Percentiles rank a stretch among this genome's conserved stretches.
These are phyloP conservation scores for Dactylellina parvicollis DNA, from an alignment of 2,329 filamentous ascomycete genomes.

Conservation along the genomic window DNA sequence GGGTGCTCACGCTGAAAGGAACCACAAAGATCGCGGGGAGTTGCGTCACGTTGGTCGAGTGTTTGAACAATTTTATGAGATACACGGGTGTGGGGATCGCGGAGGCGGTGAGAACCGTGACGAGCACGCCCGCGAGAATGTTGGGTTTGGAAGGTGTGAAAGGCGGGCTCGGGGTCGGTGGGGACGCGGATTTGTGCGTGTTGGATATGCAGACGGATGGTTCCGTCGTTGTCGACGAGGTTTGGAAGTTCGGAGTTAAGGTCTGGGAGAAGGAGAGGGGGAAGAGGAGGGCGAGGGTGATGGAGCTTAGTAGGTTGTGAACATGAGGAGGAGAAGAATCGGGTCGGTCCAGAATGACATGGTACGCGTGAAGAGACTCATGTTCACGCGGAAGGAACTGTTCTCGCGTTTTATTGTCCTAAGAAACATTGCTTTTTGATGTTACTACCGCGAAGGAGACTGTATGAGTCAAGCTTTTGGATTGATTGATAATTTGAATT, in stretches of 20 bases:
- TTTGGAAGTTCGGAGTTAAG: constrained; percentile 50
- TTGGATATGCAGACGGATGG: constrained; percentile 36
- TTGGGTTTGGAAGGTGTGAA: constrained; percentile 74
- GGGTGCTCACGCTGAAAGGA: constrained; percentile 78
- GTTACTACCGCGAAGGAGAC: too few relatives aligned
- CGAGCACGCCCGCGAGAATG: constrained; percentile 79
- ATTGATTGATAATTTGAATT: too few relatives aligned
- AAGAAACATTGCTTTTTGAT: too few relatives aligned
- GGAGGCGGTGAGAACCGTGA: constrained; percentile 76
- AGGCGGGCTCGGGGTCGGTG: constrained; percentile 62
- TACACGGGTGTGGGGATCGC: constrained; percentile 77
- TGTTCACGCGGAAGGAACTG: too few relatives aligned
- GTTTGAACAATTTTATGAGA: constrained; percentile 80
- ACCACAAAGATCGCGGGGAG: constrained; percentile 81
- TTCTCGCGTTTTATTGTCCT: too few relatives aligned
- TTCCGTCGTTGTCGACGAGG: constrained; percentile 39
- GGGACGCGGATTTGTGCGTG: constrained; percentile 48
- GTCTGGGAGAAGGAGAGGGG: constrained; percentile 29
- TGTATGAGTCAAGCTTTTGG: too few relatives aligned
- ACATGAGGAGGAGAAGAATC: too few relatives aligned
- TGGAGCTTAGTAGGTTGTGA: constrained; percentile 43
- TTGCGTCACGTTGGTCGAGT: constrained; percentile 78
- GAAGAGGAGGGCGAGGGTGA: constrained; percentile 17
- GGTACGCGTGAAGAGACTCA: too few relatives aligned
- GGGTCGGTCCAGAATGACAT: too few relatives aligned